Evolutionary conservation across 345 rosid genomes (phyloP).

Genomic region (Camelina laxa): DNA sequence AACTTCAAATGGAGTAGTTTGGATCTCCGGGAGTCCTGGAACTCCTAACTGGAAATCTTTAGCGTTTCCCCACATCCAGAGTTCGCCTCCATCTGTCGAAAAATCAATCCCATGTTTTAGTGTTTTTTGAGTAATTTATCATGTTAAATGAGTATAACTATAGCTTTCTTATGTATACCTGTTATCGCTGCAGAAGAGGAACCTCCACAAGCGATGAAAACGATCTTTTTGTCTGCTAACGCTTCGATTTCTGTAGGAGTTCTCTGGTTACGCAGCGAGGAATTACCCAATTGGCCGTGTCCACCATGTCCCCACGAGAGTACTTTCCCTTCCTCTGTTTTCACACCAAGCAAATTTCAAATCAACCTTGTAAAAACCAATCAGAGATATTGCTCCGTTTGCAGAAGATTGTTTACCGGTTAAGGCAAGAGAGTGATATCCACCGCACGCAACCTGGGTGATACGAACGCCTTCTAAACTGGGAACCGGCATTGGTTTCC

Average conservation of each 20-base stretch:
- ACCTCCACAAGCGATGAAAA: constrained; percentile 79
- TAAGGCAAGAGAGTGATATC: constrained; percentile 92
- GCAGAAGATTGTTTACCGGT: constrained; percentile 57
- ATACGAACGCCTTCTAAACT: constrained; percentile 58
- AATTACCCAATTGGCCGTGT: constrained; percentile 85
- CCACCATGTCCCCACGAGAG: constrained; percentile 98
- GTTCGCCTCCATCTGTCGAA: constrained; percentile 67
- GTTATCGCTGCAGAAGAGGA: constrained; percentile 90
- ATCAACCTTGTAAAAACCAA: not conserved
- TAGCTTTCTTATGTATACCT: constrained; percentile 48
- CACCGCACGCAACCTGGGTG: constrained; percentile 82
- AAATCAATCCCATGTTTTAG: constrained; percentile 2
- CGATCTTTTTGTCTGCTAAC: constrained; percentile 61
- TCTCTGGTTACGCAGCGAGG: constrained; percentile 60
- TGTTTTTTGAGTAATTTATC: not conserved
- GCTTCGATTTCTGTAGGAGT: constrained; percentile 64
- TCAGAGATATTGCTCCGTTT: constrained; percentile 3
- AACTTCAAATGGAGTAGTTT: constrained; percentile 69
- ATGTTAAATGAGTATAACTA: not conserved
- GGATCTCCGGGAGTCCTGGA: constrained; percentile 82
- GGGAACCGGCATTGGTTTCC: constrained; percentile 82
- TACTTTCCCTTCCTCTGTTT: constrained; percentile 79
- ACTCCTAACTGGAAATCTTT: constrained; percentile 88
- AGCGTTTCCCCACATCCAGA: constrained; percentile 96
- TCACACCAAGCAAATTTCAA: constrained; percentile 33